Percentiles rank a stretch among this genome's conserved stretches.
phyloP scores from a whole-genome alignment of 257 asterid species.

The Paulownia fortunei region DNA sequence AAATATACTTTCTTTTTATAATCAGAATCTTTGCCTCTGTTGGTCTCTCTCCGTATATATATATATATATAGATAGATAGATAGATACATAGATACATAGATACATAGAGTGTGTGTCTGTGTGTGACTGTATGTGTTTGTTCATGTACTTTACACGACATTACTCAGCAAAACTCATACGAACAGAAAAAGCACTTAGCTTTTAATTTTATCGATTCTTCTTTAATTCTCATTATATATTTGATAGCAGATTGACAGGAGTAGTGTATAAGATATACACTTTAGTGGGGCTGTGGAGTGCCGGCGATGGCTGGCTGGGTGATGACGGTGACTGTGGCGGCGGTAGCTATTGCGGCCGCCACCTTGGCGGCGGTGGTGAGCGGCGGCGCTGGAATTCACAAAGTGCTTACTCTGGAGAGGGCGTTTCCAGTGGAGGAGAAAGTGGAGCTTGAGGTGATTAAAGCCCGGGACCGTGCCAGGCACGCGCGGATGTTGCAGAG shows the following conservation, averaged over 20 bases:
- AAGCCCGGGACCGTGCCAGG: slow-evolving; percentile 79
- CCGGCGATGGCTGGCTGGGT: slow-evolving; percentile 55
- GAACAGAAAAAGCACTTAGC: too few relatives aligned
- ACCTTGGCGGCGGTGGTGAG: slow-evolving; percentile 30
- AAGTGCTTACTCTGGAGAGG: slow-evolving; percentile 69
- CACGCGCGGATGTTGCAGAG: slow-evolving; percentile 78
- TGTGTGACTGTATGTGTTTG: slow-evolving; percentile 2
- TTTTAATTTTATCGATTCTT: too few relatives aligned
- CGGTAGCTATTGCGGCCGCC: slow-evolving; percentile 34
- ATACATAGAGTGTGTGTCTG: background rate
- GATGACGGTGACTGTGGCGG: slow-evolving; percentile 34
- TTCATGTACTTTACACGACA: slow-evolving; percentile 16
- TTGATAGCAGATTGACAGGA: too few relatives aligned
- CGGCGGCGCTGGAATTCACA: slow-evolving; percentile 43
- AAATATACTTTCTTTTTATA: background rate
- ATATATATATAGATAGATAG: background rate
- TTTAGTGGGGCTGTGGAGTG: slow-evolving; percentile 22
- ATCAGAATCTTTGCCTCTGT: background rate
- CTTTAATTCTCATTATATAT: background rate
- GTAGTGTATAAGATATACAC: too few relatives aligned
- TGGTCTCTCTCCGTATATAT: background rate
- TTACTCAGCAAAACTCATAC: slow-evolving; percentile 4
- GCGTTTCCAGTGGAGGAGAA: slow-evolving; percentile 58
- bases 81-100: background rate
- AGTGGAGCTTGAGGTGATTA: slow-evolving; percentile 61